Conservation (phyloP, 2,329 filamentous ascomycete genomes). For the Cladosporium sphaerospermum region DNA sequence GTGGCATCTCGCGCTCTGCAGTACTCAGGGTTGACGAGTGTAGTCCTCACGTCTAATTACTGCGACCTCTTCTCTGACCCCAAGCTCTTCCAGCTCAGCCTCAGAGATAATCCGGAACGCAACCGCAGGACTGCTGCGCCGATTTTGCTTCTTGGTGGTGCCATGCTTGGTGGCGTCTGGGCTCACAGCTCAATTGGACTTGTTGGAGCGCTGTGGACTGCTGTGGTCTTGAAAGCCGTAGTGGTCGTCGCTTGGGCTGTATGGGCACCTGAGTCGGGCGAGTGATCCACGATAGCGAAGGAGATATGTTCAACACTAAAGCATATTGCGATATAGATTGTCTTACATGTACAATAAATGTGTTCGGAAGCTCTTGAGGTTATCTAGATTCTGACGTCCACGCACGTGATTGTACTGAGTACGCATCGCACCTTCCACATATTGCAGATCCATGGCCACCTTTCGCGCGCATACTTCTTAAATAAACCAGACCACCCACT, state of each 20-base stretch:
- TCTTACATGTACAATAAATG: too few relatives aligned
- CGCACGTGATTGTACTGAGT: too few relatives aligned
- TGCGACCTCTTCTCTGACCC: constrained; percentile 70
- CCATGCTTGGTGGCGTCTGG: constrained; percentile 49
- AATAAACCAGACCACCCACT: too few relatives aligned
- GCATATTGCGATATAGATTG: too few relatives aligned
- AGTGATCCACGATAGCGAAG: too few relatives aligned
- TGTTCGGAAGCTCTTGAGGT: too few relatives aligned
- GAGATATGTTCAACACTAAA: too few relatives aligned
- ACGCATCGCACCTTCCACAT: too few relatives aligned
- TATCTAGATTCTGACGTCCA: too few relatives aligned
- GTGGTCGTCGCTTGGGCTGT: constrained; percentile 37
- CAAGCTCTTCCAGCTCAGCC: constrained; percentile 37
- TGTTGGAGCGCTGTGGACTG: constrained; percentile 46
- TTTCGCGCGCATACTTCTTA: too few relatives aligned
- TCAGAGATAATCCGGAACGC: constrained; percentile 44
- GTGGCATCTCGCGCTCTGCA: constrained; percentile 65
- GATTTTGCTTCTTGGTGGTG: constrained; percentile 47
- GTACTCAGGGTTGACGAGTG: constrained; percentile 66
- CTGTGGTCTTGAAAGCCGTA: constrained; percentile 34
- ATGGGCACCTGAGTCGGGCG: constrained; percentile 32
- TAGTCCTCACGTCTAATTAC: constrained; percentile 75
- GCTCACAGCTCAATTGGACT: constrained; percentile 48
- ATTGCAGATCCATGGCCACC: too few relatives aligned
- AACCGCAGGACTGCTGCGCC: constrained; percentile 49